phyloP scores from a whole-genome alignment of 768 basidiomycete genomes.

The Gymnopilus junonius region DNA sequence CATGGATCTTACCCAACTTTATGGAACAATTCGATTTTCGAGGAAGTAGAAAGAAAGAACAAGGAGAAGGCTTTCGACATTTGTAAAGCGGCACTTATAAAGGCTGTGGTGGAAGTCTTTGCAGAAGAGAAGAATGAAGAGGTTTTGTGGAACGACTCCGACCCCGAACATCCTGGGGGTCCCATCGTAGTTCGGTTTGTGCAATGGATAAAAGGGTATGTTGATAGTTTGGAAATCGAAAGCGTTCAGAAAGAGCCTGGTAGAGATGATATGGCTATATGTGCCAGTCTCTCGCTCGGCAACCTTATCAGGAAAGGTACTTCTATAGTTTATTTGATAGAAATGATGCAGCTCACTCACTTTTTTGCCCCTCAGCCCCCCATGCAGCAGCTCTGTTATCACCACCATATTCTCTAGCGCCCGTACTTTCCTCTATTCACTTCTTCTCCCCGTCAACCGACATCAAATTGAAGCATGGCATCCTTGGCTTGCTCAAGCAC shows the following conservation, averaged over 20 bases:
- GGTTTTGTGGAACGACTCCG: conserved; percentile 74
- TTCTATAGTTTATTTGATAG: conserved; percentile 14
- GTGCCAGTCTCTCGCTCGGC: conserved; percentile 81
- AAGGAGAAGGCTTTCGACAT: conserved; percentile 77
- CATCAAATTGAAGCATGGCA: conserved; percentile 87
- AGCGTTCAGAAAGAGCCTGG: conserved; percentile 26
- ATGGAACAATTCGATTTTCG: conserved; percentile 55
- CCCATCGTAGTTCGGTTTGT: conserved; percentile 76
- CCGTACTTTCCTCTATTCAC: conserved; percentile 57
- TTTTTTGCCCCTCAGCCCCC: conserved; percentile 45
- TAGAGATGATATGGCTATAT: conserved; percentile 80
- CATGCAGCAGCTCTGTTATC: conserved; percentile 65
- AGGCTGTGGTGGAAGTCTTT: conserved; percentile 83
- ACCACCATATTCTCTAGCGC: conserved; percentile 67
- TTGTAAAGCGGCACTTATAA: conserved; percentile 86
- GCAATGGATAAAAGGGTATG: conserved; percentile 70
- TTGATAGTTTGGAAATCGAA: conserved; percentile 38
- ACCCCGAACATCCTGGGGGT: conserved; percentile 62
- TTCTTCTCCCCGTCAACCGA: conserved; percentile 63
- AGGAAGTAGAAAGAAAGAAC: conserved; percentile 54
- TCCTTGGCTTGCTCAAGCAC: conserved; percentile 86
- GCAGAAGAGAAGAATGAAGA: conserved; percentile 82
- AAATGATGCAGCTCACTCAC: neutral
- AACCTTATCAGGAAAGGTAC: conserved; percentile 81
- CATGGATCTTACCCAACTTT: conserved; percentile 66